Base-by-base conservation (phyloP, 1,139 yeast species). In the Candida tropicalis region DNA sequence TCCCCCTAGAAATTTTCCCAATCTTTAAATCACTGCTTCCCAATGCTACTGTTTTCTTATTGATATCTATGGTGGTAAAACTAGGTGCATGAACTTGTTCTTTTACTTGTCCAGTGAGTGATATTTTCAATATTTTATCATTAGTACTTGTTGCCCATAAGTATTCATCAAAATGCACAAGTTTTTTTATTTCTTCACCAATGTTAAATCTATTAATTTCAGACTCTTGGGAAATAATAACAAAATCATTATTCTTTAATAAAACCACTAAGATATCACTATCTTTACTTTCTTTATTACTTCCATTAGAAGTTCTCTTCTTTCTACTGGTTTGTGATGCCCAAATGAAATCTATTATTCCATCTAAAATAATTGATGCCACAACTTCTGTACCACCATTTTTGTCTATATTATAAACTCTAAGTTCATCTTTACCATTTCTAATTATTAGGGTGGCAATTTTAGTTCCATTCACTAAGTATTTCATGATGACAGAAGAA, bases 181-280 rank as follows among this genome's bases (percentile, higher is more conserved):
- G 34, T 25, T 36, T 40, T 7, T 38, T 26, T 2, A 42, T 20
- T 9, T 37, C 28, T 6, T 26, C 31, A 0, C 63, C 59, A 36
- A 50, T 51, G 23, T 57, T 38, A 40, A 73, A 64, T 49, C 70
- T 66, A 45, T 60, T 61, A 22, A 67, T 55, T 10, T 66, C 53
- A 23, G 63, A 68, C 42, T 67, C 68, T 1, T 81, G 80, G 2
- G 79, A 68, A 41, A 70, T 67, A 6, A 74, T 56, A 40, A 70
- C 57, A 17, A 76, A 57, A 38, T 68, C 73, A 3, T 75, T 74
- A 25, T 63, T 59, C 13, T 59, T 59, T 20, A 72, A 57, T 10
- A 67, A 59, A 29, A 74, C 75, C 0, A 66, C 70, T 40, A 75
- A 57, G 41, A 64, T 34, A 15, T 38, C 34, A 38, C 35, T 38